Evolutionary conservation across 306 rosid species (phyloP).

Genomic region (Gynostemma pentaphyllum): DNA sequence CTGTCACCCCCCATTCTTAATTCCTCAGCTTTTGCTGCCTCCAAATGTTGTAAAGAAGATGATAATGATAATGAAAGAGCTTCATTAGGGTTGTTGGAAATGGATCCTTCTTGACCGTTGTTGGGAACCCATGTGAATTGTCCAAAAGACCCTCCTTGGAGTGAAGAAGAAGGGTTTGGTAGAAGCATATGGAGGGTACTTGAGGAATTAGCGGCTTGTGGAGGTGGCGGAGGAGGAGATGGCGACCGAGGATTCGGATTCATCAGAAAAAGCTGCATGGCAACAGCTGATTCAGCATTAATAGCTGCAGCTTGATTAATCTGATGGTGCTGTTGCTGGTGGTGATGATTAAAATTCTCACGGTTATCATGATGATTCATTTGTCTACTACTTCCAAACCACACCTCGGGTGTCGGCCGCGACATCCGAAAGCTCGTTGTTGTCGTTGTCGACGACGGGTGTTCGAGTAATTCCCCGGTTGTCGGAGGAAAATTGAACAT

Average conservation of each 20-base stretch:
- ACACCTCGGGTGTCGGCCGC: conserved; percentile 36
- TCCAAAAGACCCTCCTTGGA: conserved; percentile 5
- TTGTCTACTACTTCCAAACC: conserved; percentile 55
- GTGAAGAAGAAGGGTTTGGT: neutral
- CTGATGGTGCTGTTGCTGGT: too few relatives aligned
- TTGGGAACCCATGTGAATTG: conserved; percentile 13
- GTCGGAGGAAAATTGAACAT: conserved; percentile 68
- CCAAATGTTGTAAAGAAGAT: conserved; percentile 8
- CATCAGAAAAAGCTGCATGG: conserved; percentile 96
- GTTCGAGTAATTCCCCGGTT: conserved; percentile 39
- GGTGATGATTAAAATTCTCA: conserved; percentile 8
- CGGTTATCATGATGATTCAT: conserved; percentile 12
- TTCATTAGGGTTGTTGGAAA: neutral
- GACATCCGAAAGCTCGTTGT: conserved; percentile 22
- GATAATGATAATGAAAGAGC: conserved; percentile 11
- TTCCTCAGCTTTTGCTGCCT: conserved; percentile 12
- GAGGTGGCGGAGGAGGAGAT: conserved; percentile 37
- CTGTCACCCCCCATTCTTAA: conserved; percentile 9
- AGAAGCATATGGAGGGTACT: conserved; percentile 20
- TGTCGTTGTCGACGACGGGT: too few relatives aligned
- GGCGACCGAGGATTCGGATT: conserved; percentile 73
- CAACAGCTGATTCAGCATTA: conserved; percentile 82
- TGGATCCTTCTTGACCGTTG: neutral
- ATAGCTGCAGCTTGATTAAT: conserved; percentile 50
- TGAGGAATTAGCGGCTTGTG: conserved; percentile 29